Evolutionary conservation across 106 monocot genomes (phyloP).

Genomic region (Dioscorea zingiberensis): DNA sequence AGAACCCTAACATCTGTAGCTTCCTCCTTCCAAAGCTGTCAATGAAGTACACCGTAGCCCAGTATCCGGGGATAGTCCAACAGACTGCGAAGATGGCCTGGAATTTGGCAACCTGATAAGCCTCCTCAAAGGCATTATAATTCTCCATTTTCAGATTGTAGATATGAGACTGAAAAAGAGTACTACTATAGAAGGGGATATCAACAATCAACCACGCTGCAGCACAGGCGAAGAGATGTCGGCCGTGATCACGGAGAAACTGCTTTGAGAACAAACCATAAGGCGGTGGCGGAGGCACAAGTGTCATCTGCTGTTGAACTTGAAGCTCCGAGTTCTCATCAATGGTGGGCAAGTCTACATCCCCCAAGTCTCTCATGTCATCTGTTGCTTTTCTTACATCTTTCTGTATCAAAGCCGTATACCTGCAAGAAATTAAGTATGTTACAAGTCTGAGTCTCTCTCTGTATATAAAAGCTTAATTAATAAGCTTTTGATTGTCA

Average conservation of each 20-base stretch:
- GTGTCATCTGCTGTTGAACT: neutral
- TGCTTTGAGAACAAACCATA: conserved; percentile 21
- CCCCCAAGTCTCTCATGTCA: conserved; percentile 19
- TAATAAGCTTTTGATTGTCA: neutral
- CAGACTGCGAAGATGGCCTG: conserved; percentile 36
- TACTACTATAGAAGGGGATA: conserved; percentile 50
- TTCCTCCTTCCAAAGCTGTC: conserved; percentile 40
- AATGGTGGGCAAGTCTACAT: conserved; percentile 11
- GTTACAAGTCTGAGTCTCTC: neutral
- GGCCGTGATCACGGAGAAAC: conserved; percentile 15
- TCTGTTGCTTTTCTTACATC: conserved; percentile 21
- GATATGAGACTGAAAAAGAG: conserved; percentile 42
- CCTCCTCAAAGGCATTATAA: conserved; percentile 24
- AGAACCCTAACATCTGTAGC: conserved; percentile 45
- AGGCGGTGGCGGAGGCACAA: neutral
- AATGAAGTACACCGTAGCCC: conserved; percentile 35
- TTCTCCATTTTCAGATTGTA: conserved; percentile 1
- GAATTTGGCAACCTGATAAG: conserved; percentile 37
- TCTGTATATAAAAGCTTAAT: neutral
- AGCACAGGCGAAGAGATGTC: conserved; percentile 18
- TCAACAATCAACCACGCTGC: conserved; percentile 31
- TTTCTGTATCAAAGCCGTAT: conserved; percentile 27
- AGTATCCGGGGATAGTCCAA: conserved; percentile 53
- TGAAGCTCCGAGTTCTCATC: neutral
- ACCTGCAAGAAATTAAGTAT: conserved; percentile 12